Evolutionary conservation across 2,329 filamentous ascomycete species (phyloP), one percentile per base, ranked within the genome.

Genomic region (Diaporthe caulivora): DNA sequence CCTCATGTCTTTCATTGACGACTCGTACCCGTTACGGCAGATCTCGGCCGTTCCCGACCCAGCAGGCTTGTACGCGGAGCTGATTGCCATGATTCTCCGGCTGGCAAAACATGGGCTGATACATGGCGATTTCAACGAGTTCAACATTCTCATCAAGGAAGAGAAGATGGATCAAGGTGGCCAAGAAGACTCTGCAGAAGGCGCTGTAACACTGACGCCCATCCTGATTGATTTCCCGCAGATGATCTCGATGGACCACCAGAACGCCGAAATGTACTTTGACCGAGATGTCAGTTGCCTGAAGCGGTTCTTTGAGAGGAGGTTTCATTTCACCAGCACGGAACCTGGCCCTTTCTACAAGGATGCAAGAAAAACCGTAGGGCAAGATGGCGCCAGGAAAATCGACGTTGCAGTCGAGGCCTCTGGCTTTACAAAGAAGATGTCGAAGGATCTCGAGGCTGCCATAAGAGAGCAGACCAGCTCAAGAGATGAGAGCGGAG

Each of bases 91-190:
- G 78, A 95, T 99, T 72, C 86, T 99, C 55, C 90, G 92, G 37
- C 87, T 99, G 53, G 96, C 97, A 8, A 91, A 91, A 75, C 92
- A 95, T 77, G 97, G 97, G 9, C 86, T 99, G 62, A 99, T 99
- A 75, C 97, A 99, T 81, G 97, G 97, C 75, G 97, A 99, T 82
- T 99, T 97, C 86, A 99, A 99, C 86, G 97, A 99, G 83, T 99
- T 99, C 88, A 99, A 99, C 82, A 96, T 99, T 76, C 86, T 99
- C 44, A 92, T 99, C 81, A 95, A 97, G 80, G 96, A 98, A 82
- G 90, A 87, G 71, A 86, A 81, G 70, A 77, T 78, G 26, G 76
- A 78, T 13, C 72, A 87, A 78, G 80, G 81, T 2, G 76, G 82
- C 54, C 84, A 86, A 70, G 57, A 77, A 73, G 55, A 77, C 72